phyloP scores from a whole-genome alignment of 805 yeast species.

The Pichia paraexigua region DNA sequence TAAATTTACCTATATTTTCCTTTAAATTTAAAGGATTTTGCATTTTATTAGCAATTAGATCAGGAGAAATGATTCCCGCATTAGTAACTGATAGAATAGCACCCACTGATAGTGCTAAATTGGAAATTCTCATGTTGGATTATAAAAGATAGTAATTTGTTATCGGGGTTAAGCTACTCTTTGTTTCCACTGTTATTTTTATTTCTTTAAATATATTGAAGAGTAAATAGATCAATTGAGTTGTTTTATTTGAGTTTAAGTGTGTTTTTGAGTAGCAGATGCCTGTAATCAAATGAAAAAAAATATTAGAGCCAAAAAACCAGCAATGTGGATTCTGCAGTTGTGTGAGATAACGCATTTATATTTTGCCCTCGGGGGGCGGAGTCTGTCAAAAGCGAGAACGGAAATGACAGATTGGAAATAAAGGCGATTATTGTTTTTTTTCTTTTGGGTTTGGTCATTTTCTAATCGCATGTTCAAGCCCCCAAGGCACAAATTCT shows the following conservation, averaged over 20 bases:
- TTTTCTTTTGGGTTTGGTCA: no score
- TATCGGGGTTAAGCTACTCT: not conserved
- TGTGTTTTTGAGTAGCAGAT: not conserved
- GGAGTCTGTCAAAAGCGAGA: not conserved
- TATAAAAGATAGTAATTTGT: not conserved
- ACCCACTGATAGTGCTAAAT: slow-evolving; percentile 9
- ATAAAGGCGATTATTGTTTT: no score
- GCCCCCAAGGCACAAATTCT: not conserved
- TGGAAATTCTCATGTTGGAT: not conserved
- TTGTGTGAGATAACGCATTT: not conserved
- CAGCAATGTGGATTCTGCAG: no score
- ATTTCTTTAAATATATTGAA: not conserved
- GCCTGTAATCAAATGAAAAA: not conserved
- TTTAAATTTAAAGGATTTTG: slow-evolving; percentile 9
- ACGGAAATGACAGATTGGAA: no score
- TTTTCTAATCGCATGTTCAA: not conserved
- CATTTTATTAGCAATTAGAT: not conserved
- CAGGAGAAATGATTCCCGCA: slow-evolving; percentile 3
- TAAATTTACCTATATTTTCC: not conserved
- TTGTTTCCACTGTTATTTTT: not conserved
- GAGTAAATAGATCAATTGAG: not conserved
- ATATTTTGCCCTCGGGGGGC: not conserved
- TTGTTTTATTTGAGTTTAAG: not conserved
- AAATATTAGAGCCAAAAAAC: not conserved
- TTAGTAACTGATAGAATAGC: slow-evolving; percentile 1